Evolutionary conservation across 768 basidiomycete species (phyloP), one percentile per base, ranked within the genome.

Genomic region (Leccinum olivaceopallidum): DNA sequence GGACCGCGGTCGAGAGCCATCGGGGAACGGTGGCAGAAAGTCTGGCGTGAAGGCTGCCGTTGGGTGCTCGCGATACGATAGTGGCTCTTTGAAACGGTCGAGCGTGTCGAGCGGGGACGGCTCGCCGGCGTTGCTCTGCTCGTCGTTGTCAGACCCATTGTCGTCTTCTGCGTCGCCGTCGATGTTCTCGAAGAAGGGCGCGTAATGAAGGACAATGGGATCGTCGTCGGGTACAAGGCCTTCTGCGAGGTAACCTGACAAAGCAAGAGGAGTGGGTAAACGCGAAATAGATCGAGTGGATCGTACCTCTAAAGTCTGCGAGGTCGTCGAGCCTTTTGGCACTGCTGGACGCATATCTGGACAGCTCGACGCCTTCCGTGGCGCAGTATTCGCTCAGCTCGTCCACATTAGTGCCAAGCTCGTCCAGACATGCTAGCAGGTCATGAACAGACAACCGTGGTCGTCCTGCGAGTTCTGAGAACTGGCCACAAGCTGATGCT

Each of bases 401-500:
- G 8, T 89, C 83, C 24, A 90, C 59, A 48, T 79, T 81, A 1
- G 90, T 80, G 18, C 92, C 92, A 16, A 93, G 77, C 57, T 93
- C 91, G n/a, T 84, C 84, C 30, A 94, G 77, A 10, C 88, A 90
- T 13, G 78, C 77, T 3, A 86, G 66, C 6, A 85, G 84, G 73
- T 94, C 92, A 57, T 79, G 76, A 0, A 81, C 75, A 16, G 82
- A 82, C 20, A 91, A 70, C 24, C 75, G 76, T 2, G 80, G 79
- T 53, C 92, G 76, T n/a, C 89, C 91, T 1, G 90, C 82, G 67
- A 90, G 89, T 60, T 88, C 82, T 1, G 91, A 86, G 67, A 89
- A 90, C 68, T 83, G 85, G 22, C 86, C 86, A 67, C 86, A 87
- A 7, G 89, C 85, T 1, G 83, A 77, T 1, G 88, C 77, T 20